Evolutionary conservation across 345 rosid genomes (phyloP), one percentile per base, ranked within the genome.

Genomic region (Abelmoschus esculentus): DNA sequence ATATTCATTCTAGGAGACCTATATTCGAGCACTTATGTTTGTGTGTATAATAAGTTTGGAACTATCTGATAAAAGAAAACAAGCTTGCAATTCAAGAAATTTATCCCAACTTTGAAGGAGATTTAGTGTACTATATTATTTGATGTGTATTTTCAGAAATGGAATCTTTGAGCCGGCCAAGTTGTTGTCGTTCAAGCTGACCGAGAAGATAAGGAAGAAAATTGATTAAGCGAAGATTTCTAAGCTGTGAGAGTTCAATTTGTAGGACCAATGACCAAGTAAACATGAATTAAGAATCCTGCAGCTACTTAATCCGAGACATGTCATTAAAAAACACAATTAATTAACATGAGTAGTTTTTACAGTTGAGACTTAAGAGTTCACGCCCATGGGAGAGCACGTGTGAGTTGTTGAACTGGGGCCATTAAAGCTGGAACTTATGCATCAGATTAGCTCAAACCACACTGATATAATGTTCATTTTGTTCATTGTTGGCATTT

Each of bases 251-350:
- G 28, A 22, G 15, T 70, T 40, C n/a, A 40, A 5, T 26, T 26
- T 26, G 36, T 28, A 9, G 12, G 26, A 32, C 36, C 17, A 1
- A 42, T 42, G n/a, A 42, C 18, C 54, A 22, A 12, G 53, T 42
- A 22, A 42, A 64, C 32, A 6, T 6, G 14, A 86, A 74, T 89
- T 90, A 76, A 4, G 36, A 32, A 32, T 1, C 36, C 6, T 32
- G 6, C 36, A 32, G 36, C 36, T 32, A 32, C 36, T 32, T 32
- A 32, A 32, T 32, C 36, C 6, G 36, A 32, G 36, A 32, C 36
- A 44, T 7, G 36, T 32, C 4, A 32, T 32, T 32, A 32, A 32
- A 32, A 3, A 31, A 31, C 26, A 4, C 32, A 31, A 40, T 40
- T 5, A 6, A 40, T 9, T 11, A 7, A 1, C 52, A 11, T 31